phyloP scores from a whole-genome alignment of 768 basidiomycete genomes.

The Termitomyces eurrhizus region DNA sequence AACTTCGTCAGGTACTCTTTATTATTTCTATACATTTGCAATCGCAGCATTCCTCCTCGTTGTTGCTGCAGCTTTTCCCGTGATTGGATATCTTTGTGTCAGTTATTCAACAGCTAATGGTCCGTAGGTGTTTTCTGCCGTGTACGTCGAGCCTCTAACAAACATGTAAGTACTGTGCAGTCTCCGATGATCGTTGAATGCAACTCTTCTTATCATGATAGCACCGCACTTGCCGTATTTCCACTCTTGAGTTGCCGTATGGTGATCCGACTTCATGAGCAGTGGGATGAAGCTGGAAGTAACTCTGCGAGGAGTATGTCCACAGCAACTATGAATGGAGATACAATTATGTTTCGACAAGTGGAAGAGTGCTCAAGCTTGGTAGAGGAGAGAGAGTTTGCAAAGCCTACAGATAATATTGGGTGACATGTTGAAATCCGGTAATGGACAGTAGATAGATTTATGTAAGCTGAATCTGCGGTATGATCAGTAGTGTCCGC shows the following conservation, averaged over 20 bases:
- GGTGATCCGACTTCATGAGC: not conserved
- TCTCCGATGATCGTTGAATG: not conserved
- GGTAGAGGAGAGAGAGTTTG: not conserved
- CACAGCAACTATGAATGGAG: not conserved
- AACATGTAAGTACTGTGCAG: not conserved
- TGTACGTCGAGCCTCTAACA: not conserved
- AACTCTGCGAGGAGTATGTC: not conserved
- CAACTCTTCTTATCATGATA: not conserved
- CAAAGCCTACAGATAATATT: not conserved
- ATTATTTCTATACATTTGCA: not conserved
- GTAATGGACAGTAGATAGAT: too few relatives aligned
- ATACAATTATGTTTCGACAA: not conserved
- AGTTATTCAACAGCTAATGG: not conserved
- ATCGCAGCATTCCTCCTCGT: not conserved
- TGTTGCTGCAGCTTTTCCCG: not conserved
- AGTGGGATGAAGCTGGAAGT: not conserved
- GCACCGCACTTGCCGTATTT: not conserved
- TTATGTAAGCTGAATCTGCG: too few relatives aligned
- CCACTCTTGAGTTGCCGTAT: not conserved
- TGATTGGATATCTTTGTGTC: not conserved
- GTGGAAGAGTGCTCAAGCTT: not conserved
- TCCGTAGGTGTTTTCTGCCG: not conserved
- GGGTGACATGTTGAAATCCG: too few relatives aligned
- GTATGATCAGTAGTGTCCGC: too few relatives aligned
- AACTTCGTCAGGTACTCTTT: not conserved